Percentiles rank a stretch among this genome's conserved stretches.
Evolutionary conservation across 805 yeast genomes (phyloP).

Genomic region (Sugiyamaella qingdaonensis): DNA sequence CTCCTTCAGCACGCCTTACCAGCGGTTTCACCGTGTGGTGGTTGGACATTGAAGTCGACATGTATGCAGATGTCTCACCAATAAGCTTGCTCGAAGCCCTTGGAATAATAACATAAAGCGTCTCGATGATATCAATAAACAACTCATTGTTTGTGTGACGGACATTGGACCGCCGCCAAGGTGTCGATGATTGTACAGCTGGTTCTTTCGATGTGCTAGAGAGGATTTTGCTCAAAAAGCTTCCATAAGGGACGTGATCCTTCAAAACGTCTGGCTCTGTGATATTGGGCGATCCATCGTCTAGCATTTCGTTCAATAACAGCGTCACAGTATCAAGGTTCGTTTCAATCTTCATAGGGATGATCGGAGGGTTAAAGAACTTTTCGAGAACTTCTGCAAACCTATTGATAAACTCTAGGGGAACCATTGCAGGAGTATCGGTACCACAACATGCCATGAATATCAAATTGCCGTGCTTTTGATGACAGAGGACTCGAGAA

Average conservation of each 20-base stretch:
- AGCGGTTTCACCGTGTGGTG: slow-evolving; percentile 23
- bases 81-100: slow-evolving; percentile 21
- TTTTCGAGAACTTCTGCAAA: slow-evolving; percentile 51
- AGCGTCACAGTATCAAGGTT: slow-evolving; percentile 68
- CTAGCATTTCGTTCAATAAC: slow-evolving; percentile 72
- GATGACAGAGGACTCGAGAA: slow-evolving; percentile 29
- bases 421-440: slow-evolving; percentile 46
- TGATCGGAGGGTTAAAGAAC: slow-evolving; percentile 56
- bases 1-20: slow-evolving; percentile 50
- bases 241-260: slow-evolving; percentile 64
- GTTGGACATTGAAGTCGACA: slow-evolving; percentile 6
- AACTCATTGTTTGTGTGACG: slow-evolving; percentile 76
- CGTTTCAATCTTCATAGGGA: slow-evolving; percentile 55
- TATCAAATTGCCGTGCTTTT: slow-evolving; percentile 23
- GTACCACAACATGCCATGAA: slow-evolving; percentile 31
- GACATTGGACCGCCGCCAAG: slow-evolving; percentile 74
- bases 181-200: slow-evolving; percentile 13
- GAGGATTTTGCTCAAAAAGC: slow-evolving; percentile 50
- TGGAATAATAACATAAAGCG: slow-evolving; percentile 50
- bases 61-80: slow-evolving; percentile 25
- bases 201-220: slow-evolving; percentile 29
- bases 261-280: slow-evolving; percentile 68
- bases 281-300: slow-evolving; percentile 67
- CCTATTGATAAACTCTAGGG: slow-evolving; percentile 48
- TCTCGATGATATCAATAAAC: slow-evolving; percentile 76